Evolutionary conservation across 352 stramenopile species (phyloP), one percentile per base, ranked within the genome.

Genomic region (Pythium rhizo-oryzae): DNA sequence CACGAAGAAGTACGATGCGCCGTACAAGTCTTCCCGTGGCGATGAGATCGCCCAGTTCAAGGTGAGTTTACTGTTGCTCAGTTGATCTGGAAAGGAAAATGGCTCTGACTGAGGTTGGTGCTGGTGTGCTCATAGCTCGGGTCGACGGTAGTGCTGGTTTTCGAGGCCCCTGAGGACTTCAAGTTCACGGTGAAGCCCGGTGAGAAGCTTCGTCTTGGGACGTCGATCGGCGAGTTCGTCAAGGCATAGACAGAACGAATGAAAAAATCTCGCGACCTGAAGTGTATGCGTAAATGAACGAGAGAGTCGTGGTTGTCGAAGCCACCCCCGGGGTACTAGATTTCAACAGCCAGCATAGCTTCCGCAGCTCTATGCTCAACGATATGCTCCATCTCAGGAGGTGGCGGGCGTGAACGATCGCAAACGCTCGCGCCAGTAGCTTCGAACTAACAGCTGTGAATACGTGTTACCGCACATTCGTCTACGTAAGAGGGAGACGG

Each of bases 71-170:
- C n/a, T n/a, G n/a, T n/a, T n/a, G n/a, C n/a, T n/a, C n/a, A n/a
- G n/a, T n/a, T n/a, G n/a, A n/a, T n/a, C n/a, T n/a, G n/a, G n/a
- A n/a, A n/a, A n/a, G n/a, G n/a, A n/a, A n/a, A n/a, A n/a, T n/a
- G n/a, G n/a, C n/a, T n/a, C n/a, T 33, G 2, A 33, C 37, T 19
- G 7, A 8, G 6, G 43, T 55, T 25, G 33, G 0, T 44, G 59
- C 13, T 13, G 54, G 43, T 33, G 28, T 33, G 28, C 6, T 33
- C 28, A 15, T 52, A 67, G 80, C 69, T 96, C 46, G 87, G 89
- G 19, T 96, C 89, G 49, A 96, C 89, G 1, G 84, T 96, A 51
- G 87, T 96, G 56, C 68, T 96, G n/a, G 83, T 96, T 43, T 96
- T 96, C 55, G 87, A 96, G 64, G 83, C 87, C 9, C 87, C 85